Evolutionary conservation across 805 yeast species (phyloP).

Genomic region (Candida cerambycidarum): DNA sequence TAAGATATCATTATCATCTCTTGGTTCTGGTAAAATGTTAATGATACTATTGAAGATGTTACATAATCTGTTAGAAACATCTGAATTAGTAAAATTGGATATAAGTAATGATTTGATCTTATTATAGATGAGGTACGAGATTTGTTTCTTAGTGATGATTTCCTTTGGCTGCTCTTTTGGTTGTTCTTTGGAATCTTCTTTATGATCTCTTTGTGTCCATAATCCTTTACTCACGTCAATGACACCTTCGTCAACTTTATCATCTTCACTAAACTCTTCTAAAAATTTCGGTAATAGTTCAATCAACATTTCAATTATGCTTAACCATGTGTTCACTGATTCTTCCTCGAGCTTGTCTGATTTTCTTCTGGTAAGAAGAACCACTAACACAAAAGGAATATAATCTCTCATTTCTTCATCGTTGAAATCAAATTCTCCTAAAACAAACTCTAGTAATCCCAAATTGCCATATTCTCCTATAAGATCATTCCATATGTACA

Average conservation of each 20-base stretch:
- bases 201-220: constrained; percentile 1
- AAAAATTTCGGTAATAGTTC: constrained; percentile 64
- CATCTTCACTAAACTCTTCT: constrained; percentile 7
- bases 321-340: constrained; percentile 31
- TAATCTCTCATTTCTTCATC: constrained; percentile 90
- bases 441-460: constrained; percentile 55
- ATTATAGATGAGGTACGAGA: constrained; percentile 21
- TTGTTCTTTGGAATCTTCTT: background rate
- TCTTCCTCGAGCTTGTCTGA: background rate
- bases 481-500: constrained; percentile 71
- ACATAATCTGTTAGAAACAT: constrained; percentile 21
- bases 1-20: constrained; percentile 13
- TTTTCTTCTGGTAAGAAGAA: constrained; percentile 32
- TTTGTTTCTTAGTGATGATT: constrained; percentile 8
- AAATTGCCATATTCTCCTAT: constrained; percentile 30
- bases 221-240: background rate
- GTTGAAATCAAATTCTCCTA: constrained; percentile 65
- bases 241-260: background rate
- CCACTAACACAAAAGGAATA: constrained; percentile 66
- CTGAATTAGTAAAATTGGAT: constrained; percentile 14
- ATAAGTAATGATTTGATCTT: constrained; percentile 20
- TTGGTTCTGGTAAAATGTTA: constrained; percentile 19
- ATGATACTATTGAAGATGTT: constrained; percentile 21
- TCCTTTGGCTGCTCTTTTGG: constrained; percentile 20
- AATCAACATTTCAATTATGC: constrained; percentile 44